Conservation (phyloP, 176 grass and related monocot genomes). For the Zea mays region Zm-B73-REFERENCE-NAM-5.0 NC_050098.1:189212501-189213000, state of each 20-base stretch:
- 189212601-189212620: background rate
- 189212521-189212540: background rate
- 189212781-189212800: no score
- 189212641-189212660: background rate
- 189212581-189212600: background rate
- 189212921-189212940: conserved; percentile 26
- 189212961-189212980: conserved; percentile 34
- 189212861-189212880: conserved; percentile 29
- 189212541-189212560: background rate
- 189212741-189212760: background rate
- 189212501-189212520: conserved; percentile 27
- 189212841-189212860: conserved; percentile 18
- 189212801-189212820: no score
- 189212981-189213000: background rate
- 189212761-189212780: background rate
- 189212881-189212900: background rate
- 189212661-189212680: background rate
- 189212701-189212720: background rate
- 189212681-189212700: background rate
- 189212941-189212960: conserved; percentile 21
- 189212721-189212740: background rate
- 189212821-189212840: no score
- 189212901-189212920: conserved; percentile 32
- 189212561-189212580: background rate
- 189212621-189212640: background rate